Conservation (phyloP, 225 moss, liverwort and hornwort species). For the Marchantia paleacea region DNA sequence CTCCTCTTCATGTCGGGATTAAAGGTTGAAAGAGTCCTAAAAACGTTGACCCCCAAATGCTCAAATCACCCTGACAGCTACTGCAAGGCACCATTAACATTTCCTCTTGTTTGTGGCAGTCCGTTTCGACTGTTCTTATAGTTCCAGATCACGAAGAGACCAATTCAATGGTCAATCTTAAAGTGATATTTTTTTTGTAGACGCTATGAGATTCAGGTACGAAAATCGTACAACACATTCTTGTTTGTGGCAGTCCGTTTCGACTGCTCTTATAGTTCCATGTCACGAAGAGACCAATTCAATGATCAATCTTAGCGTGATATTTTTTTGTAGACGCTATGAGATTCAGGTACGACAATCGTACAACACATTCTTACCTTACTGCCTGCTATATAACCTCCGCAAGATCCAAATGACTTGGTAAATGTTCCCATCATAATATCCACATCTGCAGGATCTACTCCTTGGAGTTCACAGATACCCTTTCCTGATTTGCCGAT, state of each 20-base stretch:
- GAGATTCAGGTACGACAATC: background rate
- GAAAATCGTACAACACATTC: background rate
- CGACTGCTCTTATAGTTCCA: background rate
- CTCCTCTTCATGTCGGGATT: background rate
- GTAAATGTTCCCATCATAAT: constrained; percentile 99
- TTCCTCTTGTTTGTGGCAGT: background rate
- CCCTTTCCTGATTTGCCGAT: constrained; percentile 89
- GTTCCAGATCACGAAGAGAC: background rate
- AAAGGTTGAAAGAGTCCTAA: background rate
- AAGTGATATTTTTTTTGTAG: background rate
- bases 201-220: background rate
- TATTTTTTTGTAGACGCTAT: background rate
- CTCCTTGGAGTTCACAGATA: constrained; percentile 88
- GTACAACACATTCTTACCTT: constrained; percentile 42
- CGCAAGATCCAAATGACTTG: constrained; percentile 97
- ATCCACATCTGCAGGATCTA: constrained; percentile 80
- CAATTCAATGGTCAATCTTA: background rate
- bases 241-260: background rate
- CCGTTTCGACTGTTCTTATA: background rate
- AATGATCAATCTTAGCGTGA: background rate
- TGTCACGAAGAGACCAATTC: background rate
- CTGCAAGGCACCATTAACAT: background rate
- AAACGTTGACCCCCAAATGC: background rate
- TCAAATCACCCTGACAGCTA: background rate
- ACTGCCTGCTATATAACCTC: constrained; percentile 95